Conservation (phyloP, 306 rosid genomes). For the Myrica gale region DNA sequence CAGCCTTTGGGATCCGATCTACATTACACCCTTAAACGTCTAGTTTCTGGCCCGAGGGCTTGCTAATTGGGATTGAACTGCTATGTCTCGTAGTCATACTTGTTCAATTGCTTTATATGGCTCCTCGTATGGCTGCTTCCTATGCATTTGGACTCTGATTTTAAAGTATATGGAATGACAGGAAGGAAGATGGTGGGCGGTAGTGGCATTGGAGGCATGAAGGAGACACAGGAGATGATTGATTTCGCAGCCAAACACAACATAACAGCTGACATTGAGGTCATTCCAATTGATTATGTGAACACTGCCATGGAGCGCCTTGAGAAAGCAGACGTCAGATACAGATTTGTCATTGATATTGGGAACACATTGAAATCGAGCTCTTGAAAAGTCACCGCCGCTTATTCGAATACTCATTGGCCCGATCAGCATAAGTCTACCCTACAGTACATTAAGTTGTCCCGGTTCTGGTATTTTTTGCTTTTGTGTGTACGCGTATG, state of each 20-base stretch:
- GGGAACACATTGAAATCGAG: constrained; percentile 17
- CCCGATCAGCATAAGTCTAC: background rate
- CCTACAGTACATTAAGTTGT: background rate
- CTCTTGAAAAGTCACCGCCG: background rate
- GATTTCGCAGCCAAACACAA: constrained; percentile 1
- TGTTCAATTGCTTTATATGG: background rate
- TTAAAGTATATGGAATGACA: background rate
- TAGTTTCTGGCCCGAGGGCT: background rate
- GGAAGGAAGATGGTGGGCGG: constrained; percentile 29
- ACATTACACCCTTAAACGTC: background rate
- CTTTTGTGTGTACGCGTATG: background rate
- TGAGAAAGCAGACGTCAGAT: background rate
- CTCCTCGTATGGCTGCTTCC: background rate
- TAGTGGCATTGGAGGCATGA: constrained; percentile 29
- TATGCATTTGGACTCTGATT: background rate
- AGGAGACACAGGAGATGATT: constrained; percentile 36
- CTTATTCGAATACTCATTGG: background rate
- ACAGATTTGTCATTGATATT: constrained; percentile 11
- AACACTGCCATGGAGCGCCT: constrained; percentile 20
- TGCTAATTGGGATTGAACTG: background rate
- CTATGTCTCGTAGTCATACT: background rate
- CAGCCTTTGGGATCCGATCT: too few relatives aligned
- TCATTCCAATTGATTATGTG: background rate
- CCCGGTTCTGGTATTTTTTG: too few relatives aligned
- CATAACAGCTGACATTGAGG: constrained; percentile 6